These are phyloP conservation scores for Globisporangium alternatum DNA, from an alignment of 352 stramenopile genomes.

Conservation along the genomic window DNA sequence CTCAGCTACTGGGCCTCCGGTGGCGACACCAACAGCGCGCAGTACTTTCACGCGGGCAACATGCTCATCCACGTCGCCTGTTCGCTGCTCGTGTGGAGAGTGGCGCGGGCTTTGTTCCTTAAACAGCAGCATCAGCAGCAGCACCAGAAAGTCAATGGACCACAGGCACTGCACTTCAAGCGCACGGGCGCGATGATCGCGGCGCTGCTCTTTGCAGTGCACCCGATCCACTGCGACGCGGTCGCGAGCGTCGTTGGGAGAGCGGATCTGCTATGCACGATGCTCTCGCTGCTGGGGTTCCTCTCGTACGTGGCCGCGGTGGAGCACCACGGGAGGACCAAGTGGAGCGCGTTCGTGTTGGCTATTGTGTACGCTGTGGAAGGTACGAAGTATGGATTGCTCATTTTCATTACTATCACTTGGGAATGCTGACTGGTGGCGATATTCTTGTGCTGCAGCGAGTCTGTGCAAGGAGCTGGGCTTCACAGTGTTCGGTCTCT, in stretches of 20 bases:
- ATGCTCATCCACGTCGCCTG: slow-evolving; percentile 56
- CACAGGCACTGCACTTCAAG: neutral
- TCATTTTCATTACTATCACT: neutral
- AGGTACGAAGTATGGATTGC: slow-evolving; percentile 9
- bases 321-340: neutral
- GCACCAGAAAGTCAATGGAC: slow-evolving; percentile 7
- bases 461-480: slow-evolving; percentile 88
- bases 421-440: neutral
- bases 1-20: slow-evolving; percentile 41
- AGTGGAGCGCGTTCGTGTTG: slow-evolving; percentile 19
- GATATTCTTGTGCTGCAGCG: slow-evolving; percentile 16
- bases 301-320: slow-evolving; percentile 42
- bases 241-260: slow-evolving; percentile 89
- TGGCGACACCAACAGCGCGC: slow-evolving; percentile 17
- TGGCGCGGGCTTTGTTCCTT: slow-evolving; percentile 35
- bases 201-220: slow-evolving; percentile 87
- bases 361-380: slow-evolving; percentile 14
- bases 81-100: slow-evolving; percentile 53
- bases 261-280: slow-evolving; percentile 84
- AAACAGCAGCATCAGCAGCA: neutral
- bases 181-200: slow-evolving; percentile 27
- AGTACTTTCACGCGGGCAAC: slow-evolving; percentile 67
- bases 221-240: slow-evolving; percentile 90
- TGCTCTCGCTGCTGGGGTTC: slow-evolving; percentile 64
- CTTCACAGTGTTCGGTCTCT: slow-evolving; percentile 79